Percentiles rank a stretch among this genome's conserved stretches.
These are phyloP conservation scores for Fonsecaea pugnacius DNA, from an alignment of 2,329 filamentous ascomycete species.

Conservation along the genomic window DNA sequence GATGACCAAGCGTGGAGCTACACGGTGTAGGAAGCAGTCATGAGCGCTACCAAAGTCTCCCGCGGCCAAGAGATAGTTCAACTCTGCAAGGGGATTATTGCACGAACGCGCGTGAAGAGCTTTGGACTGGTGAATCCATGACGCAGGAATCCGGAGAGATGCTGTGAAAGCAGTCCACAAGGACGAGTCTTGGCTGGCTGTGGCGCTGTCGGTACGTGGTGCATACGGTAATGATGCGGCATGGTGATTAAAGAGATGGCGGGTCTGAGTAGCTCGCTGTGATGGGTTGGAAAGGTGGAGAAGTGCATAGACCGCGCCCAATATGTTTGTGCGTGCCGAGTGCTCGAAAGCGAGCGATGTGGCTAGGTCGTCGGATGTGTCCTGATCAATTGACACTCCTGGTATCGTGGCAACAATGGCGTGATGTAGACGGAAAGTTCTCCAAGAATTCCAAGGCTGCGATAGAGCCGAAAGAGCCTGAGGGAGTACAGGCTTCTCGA, in stretches of 20 bases:
- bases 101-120: conserved; percentile 79
- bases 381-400: conserved; percentile 58
- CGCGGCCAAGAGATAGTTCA: conserved; percentile 78
- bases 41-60: conserved; percentile 80
- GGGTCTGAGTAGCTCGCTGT: conserved; percentile 68
- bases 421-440: conserved; percentile 84
- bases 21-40: conserved; percentile 75
- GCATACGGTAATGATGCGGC: conserved; percentile 66
- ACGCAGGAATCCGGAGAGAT: conserved; percentile 70
- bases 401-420: conserved; percentile 60
- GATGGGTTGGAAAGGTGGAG: conserved; percentile 70
- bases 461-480: conserved; percentile 76
- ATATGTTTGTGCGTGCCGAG: conserved; percentile 64
- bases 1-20: conserved; percentile 81
- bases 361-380: conserved; percentile 69
- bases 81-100: conserved; percentile 68
- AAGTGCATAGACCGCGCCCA: conserved; percentile 75
- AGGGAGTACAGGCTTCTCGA: conserved; percentile 59
- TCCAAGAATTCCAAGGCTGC: conserved; percentile 72
- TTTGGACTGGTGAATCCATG: conserved; percentile 87
- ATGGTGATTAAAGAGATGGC: conserved; percentile 75
- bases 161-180: conserved; percentile 64
- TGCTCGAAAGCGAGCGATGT: conserved; percentile 62
- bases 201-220: conserved; percentile 41
- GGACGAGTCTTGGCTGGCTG: conserved; percentile 3